Percentiles rank a stretch among this genome's conserved stretches.
Evolutionary conservation across 805 yeast species (phyloP).

Genomic region (Teunomyces kruisii): DNA sequence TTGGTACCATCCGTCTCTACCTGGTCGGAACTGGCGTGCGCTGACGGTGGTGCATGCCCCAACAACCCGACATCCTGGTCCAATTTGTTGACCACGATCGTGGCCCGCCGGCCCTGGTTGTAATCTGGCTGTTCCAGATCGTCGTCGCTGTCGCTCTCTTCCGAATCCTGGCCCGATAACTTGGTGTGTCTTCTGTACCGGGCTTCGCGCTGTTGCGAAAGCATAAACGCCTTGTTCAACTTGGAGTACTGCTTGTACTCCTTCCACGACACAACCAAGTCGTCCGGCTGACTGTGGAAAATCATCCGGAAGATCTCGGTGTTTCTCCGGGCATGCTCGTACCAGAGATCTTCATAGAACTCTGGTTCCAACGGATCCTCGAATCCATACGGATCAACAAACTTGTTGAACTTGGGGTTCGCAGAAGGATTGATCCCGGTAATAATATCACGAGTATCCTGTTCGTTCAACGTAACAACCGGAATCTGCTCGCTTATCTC

Average conservation of each 20-base stretch:
- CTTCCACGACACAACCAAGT: slow-evolving; percentile 84
- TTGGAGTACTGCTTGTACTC: slow-evolving; percentile 76
- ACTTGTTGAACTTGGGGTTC: slow-evolving; percentile 37
- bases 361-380: slow-evolving; percentile 82
- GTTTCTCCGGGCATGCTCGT: slow-evolving; percentile 76
- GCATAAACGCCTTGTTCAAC: slow-evolving; percentile 55
- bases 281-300: slow-evolving; percentile 95
- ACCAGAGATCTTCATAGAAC: slow-evolving; percentile 86
- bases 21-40: slow-evolving; percentile 6
- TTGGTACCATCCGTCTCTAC: neutral
- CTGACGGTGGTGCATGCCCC: slow-evolving; percentile 33
- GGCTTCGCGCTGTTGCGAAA: slow-evolving; percentile 38
- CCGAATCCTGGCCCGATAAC: slow-evolving; percentile 11
- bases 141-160: slow-evolving; percentile 13
- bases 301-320: slow-evolving; percentile 79
- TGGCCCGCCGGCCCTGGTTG: slow-evolving; percentile 15
- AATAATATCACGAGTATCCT: slow-evolving; percentile 42
- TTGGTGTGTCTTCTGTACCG: slow-evolving; percentile 21
- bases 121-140: neutral
- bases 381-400: slow-evolving; percentile 85
- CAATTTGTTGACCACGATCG: slow-evolving; percentile 26
- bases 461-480: slow-evolving; percentile 44
- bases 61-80: slow-evolving; percentile 35
- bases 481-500: slow-evolving; percentile 24
- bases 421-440: slow-evolving; percentile 38